Conservation (phyloP, 202 grass and related monocot species). For the Thinopyrum obtusiflorum region DNA sequence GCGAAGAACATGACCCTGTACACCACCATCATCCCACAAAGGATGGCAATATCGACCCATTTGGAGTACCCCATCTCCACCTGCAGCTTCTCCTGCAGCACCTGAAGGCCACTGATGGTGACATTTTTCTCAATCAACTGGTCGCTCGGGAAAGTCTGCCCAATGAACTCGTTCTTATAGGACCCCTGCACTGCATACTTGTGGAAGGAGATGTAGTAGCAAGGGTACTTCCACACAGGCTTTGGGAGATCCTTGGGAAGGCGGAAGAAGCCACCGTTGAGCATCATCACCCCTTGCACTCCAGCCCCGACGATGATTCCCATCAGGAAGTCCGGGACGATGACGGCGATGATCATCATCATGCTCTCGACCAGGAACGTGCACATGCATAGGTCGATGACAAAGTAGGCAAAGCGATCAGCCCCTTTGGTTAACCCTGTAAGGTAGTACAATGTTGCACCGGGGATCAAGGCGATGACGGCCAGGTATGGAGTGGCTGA, state of each 20-base stretch:
- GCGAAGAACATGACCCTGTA: constrained; percentile 44
- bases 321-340: constrained; percentile 58
- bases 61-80: constrained; percentile 53
- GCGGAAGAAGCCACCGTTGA: constrained; percentile 45
- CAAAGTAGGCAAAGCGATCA: constrained; percentile 44
- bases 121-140: neutral
- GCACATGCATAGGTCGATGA: constrained; percentile 20
- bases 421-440: constrained; percentile 22
- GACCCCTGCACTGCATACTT: constrained; percentile 53
- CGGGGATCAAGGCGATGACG: constrained; percentile 10
- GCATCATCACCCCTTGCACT: constrained; percentile 53
- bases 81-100: constrained; percentile 22
- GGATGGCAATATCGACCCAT: constrained; percentile 45
- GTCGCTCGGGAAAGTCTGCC: constrained; percentile 28
- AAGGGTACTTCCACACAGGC: constrained; percentile 51
- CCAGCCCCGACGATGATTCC: constrained; percentile 51
- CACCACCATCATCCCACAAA: constrained; percentile 50
- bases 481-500: too few relatives aligned
- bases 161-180: constrained; percentile 65
- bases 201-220: constrained; percentile 60
- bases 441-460: constrained; percentile 38
- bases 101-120: constrained; percentile 29
- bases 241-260: constrained; percentile 43
- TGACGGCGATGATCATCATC: constrained; percentile 47
- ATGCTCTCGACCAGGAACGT: constrained; percentile 43